Evolutionary conservation across 768 basidiomycete genomes (phyloP).

Genomic region (Calocera cornea): DNA sequence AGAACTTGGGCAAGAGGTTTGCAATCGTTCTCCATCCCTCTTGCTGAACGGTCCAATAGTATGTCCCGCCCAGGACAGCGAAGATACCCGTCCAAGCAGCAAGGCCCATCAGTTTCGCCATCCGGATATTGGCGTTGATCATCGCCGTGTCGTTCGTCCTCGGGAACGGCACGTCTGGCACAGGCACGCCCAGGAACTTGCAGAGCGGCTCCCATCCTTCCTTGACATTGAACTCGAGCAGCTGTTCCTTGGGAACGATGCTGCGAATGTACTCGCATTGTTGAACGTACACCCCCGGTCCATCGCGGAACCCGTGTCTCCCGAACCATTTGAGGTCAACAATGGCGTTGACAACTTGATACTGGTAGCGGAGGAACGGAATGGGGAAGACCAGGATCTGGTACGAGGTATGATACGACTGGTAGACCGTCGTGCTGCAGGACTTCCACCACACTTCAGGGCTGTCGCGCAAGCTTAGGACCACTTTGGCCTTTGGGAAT

Average conservation of each 20-base stretch:
- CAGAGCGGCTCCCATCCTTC: constrained; percentile 6
- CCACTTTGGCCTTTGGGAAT: neutral
- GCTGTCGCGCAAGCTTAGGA: neutral
- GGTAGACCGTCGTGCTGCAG: neutral
- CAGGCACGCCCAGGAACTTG: neutral
- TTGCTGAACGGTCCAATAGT: neutral
- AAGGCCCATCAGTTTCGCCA: neutral
- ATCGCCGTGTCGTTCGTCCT: neutral
- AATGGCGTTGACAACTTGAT: neutral
- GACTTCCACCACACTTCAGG: neutral
- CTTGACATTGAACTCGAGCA: constrained; percentile 4
- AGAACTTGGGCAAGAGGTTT: neutral
- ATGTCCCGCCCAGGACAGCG: neutral
- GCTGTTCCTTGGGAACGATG: neutral
- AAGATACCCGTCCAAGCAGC: neutral
- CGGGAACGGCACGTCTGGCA: neutral
- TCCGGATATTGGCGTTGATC: neutral
- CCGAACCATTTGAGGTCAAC: neutral
- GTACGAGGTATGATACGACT: neutral
- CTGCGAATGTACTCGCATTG: neutral
- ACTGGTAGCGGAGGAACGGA: neutral
- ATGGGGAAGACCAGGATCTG: neutral
- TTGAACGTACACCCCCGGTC: neutral
- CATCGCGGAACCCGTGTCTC: neutral
- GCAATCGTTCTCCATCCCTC: neutral